Evolutionary conservation across 2,329 filamentous ascomycete genomes (phyloP).

Genomic region (Chaetomium strumarium): DNA sequence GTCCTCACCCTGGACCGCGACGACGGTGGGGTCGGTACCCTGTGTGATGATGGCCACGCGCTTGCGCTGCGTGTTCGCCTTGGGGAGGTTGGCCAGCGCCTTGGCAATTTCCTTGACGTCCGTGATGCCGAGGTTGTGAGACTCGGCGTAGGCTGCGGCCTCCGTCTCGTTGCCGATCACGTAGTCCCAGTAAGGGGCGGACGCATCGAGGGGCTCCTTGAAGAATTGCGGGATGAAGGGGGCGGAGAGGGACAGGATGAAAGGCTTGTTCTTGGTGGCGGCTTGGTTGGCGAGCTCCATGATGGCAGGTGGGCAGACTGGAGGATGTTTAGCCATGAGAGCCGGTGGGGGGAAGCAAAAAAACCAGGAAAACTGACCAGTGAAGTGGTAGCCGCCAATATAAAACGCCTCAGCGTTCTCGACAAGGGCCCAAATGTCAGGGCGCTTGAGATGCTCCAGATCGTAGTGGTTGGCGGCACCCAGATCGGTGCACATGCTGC

Average conservation of each 20-base stretch:
- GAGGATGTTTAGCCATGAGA: not conserved
- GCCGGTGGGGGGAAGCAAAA: not conserved
- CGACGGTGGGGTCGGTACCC: conserved; percentile 83
- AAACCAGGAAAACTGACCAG: conserved; percentile 37
- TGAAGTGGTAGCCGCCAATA: conserved; percentile 95
- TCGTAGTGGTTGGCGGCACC: conserved; percentile 97
- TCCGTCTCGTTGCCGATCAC: conserved; percentile 97
- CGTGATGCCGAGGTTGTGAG: conserved; percentile 66
- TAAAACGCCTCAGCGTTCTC: conserved; percentile 87
- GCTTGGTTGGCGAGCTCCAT: conserved; percentile 87
- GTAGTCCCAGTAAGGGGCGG: conserved; percentile 89
- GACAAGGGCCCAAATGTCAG: conserved; percentile 86
- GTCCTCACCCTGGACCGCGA: conserved; percentile 67
- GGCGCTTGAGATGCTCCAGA: conserved; percentile 83
- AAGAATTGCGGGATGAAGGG: conserved; percentile 98
- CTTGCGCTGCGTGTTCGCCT: conserved; percentile 81
- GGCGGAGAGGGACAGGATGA: conserved; percentile 86
- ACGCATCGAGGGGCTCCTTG: conserved; percentile 87
- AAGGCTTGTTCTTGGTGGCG: conserved; percentile 80
- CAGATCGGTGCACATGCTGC: conserved; percentile 90
- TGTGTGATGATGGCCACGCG: conserved; percentile 90
- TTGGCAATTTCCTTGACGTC: conserved; percentile 81
- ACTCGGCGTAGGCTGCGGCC: conserved; percentile 79
- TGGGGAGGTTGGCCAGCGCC: conserved; percentile 79
- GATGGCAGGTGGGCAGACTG: conserved; percentile 85